These are phyloP conservation scores for Trichoderma atroviride DNA, from an alignment of 2,329 filamentous ascomycete species.

Conservation along the genomic window DNA sequence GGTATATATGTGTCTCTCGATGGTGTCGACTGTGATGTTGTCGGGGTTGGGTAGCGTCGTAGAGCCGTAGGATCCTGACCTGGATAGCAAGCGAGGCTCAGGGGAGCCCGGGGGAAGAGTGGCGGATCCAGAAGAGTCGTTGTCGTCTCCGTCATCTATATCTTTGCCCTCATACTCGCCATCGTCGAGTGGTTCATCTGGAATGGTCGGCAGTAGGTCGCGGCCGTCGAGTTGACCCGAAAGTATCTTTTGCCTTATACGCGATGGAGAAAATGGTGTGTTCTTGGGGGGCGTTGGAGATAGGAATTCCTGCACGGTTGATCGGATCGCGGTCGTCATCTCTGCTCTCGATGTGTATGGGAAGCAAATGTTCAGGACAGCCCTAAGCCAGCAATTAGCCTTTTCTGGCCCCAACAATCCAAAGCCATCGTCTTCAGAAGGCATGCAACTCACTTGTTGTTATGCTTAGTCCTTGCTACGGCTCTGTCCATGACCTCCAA, in stretches of 20 bases:
- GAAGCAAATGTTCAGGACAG: conserved; percentile 88
- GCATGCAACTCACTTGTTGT: conserved; percentile 64
- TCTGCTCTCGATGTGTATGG: conserved; percentile 96
- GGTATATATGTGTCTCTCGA: conserved; percentile 88
- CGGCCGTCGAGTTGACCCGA: conserved; percentile 61
- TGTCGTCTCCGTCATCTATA: conserved; percentile 54
- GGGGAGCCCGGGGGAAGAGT: conserved; percentile 60
- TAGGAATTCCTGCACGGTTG: conserved; percentile 85
- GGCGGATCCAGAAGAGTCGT: conserved; percentile 60
- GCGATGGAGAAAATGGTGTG: conserved; percentile 81
- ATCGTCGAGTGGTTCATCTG: conserved; percentile 51
- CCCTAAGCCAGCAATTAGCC: conserved; percentile 41
- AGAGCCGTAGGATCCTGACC: conserved; percentile 40
- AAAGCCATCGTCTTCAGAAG: background rate
- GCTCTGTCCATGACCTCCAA: conserved; percentile 85
- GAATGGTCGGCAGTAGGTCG: conserved; percentile 53
- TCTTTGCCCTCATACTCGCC: conserved; percentile 49
- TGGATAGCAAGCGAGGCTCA: conserved; percentile 42
- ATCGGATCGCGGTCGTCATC: conserved; percentile 85
- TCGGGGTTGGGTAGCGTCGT: conserved; percentile 71
- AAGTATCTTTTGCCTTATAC: conserved; percentile 84
- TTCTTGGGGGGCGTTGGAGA: conserved; percentile 66
- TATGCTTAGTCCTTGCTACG: conserved; percentile 82
- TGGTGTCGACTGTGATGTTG: conserved; percentile 78
- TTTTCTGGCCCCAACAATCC: too few relatives aligned